Base-by-base conservation (phyloP, 1,284 basidiomycete species). In the Papiliotrema fonsecae region DNA sequence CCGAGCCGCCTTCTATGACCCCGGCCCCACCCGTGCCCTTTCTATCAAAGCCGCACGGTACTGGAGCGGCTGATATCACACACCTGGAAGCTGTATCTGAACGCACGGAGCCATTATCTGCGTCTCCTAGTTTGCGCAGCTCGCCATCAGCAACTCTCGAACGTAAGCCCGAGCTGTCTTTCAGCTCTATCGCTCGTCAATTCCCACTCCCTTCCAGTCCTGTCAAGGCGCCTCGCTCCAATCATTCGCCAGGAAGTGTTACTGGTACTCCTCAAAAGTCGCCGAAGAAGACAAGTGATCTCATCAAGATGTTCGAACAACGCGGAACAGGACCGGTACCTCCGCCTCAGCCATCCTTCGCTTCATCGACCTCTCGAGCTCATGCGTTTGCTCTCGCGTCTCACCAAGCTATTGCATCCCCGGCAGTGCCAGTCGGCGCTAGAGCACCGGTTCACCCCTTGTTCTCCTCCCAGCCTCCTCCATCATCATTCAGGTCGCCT, bases 221-320 rank as follows among this genome's bases (percentile, higher is more conserved):
- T 11, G 48, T 60, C 39, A 61, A 62, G 40, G 57, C 51, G 38
- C 55, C 59, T 21, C 51, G 61, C 13, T 27, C 51, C 10, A 41
- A 36, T 13, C 19, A 7, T 13, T 48, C 39, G 19, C 40, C 19
- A 18, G 9, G 19, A 18, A 27, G 31, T 26, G 2, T 24, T 14
- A 27, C 7, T 22, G 47, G 52, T 22, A 55, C 54, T 10, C 55
- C 55, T 22, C 53, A 59, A 14, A 42, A 53, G 7, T 59, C 55
- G 9, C 59, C 60, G 19, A 63, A 56, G 39, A 61, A 60, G 42
- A 57, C 67, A 0, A 64, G 60, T 37, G 67, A 70, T 26, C 57
- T 70, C 14, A 70, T 70, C 49, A 62, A 56, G 52, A 58, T 68
- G 57, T 70, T 70, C 31, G 68, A 70, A 45, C 44, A 38, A 9